Percentiles rank a stretch among this genome's conserved stretches.
phyloP scores from a whole-genome alignment of 345 rosid species.

The Populus pruinosa region DNA sequence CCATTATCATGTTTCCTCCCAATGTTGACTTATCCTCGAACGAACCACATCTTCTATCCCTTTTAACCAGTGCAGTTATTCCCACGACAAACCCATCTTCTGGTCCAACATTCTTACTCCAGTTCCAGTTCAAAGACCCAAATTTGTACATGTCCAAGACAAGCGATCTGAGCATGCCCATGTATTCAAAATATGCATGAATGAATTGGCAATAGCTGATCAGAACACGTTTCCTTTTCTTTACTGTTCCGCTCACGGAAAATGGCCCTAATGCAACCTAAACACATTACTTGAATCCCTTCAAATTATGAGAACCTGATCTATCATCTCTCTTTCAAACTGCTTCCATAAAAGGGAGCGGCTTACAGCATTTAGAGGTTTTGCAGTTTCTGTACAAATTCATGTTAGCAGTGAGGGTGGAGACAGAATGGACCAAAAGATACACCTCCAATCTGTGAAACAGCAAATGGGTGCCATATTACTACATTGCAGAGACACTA shows the following conservation, averaged over 20 bases:
- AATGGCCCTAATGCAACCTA: not conserved
- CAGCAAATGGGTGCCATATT: conserved; percentile 11
- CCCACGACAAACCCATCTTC: not conserved
- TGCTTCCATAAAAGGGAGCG: not conserved
- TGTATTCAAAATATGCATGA: not conserved
- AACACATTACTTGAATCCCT: not conserved
- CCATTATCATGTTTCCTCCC: not conserved
- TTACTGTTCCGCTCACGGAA: not conserved
- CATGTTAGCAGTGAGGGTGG: conserved; percentile 25
- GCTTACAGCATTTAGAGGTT: conserved; percentile 6
- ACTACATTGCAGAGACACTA: conserved; percentile 1
- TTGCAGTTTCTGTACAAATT: conserved; percentile 34
- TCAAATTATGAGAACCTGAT: not conserved
- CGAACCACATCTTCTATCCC: not conserved
- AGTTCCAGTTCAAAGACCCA: not conserved
- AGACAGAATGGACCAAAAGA: conserved; percentile 3
- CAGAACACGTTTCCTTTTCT: too few relatives aligned
- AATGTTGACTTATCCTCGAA: not conserved
- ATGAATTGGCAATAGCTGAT: too few relatives aligned
- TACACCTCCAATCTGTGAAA: conserved; percentile 18
- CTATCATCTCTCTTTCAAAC: conserved; percentile 3
- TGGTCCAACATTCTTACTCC: not conserved
- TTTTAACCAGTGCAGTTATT: not conserved
- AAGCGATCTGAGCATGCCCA: not conserved
- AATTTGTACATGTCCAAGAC: not conserved